Base-by-base conservation (phyloP, 345 rosid species). In the Orychophragmus violaceus region DNA sequence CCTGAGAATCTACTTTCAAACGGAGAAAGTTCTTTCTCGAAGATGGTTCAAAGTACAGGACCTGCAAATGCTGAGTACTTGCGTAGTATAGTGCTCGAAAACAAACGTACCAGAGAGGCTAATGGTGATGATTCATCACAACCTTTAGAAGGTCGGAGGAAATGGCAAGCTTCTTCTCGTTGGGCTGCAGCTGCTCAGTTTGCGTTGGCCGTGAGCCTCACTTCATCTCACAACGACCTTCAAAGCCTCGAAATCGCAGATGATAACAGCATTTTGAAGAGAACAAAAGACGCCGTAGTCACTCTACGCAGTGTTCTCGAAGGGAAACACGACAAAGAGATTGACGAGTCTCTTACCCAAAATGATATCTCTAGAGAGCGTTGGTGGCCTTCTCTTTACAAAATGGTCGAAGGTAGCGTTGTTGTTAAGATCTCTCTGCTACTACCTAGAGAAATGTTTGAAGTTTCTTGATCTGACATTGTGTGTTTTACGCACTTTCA, bases 21-120 rank as follows among this genome's bases (percentile, higher is more conserved):
- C 62, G 88, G 82, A 73, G 81, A 69, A 74, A 84, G 92, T 56
- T 85, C 97, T 7, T 94, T 94, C 88, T 88, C 96, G 4, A 90
- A 82, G 74, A 94, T 94, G 99, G 99, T 90, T 54, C 95, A 83
- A 66, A 94, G 99, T 72, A 94, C 97, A 6, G 99, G 99, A 39
- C 68, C 92, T 56, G 92, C 99, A 57, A 94, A 94, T 62, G 97
- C 97, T 42, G 91, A 90, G 73, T 94, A 90, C 79, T 80, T 94
- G 14, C 91, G 94, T 27, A 68, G 83, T 80, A 75, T 93, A 67
- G 97, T 78, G 18, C 83, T 85, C 2, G 86, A 79, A 52, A 72
- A 84, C 73, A 71, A 53, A 55, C 69, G 73, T 19, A 33, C 16
- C 0, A 60, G 23, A 44, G 77, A 60, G 14, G 75, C 24, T 14